These are phyloP conservation scores for Termitomyces sp. DNA, from an alignment of 768 basidiomycete species.

Conservation along the genomic window DNA sequence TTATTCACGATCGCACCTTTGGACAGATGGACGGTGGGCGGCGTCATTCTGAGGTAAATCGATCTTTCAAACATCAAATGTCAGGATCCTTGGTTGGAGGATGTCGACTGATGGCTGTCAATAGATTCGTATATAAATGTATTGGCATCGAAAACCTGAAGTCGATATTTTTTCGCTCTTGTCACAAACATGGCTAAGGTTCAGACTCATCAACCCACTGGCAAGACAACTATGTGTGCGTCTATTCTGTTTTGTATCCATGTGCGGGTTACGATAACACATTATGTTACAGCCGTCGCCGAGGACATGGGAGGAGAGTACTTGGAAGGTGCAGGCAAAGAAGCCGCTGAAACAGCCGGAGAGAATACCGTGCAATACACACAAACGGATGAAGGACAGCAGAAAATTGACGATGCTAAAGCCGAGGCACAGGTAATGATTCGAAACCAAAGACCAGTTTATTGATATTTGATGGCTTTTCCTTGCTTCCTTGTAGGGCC, in stretches of 20 bases:
- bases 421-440: conserved; percentile 21
- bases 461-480: neutral
- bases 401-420: conserved; percentile 22
- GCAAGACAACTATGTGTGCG: conserved; percentile 10
- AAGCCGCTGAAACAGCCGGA: conserved; percentile 12
- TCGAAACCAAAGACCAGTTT: neutral
- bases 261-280: neutral
- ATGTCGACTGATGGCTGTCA: neutral
- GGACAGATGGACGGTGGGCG: neutral
- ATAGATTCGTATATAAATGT: neutral
- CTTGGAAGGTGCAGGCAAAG: conserved; percentile 18
- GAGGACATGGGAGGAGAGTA: conserved; percentile 17
- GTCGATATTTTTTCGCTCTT: neutral
- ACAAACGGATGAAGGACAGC: conserved; percentile 13
- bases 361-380: conserved; percentile 22
- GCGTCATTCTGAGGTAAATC: neutral
- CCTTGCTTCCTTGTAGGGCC: conserved; percentile 10
- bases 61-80: neutral
- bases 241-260: neutral
- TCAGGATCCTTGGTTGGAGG: neutral
- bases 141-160: too few relatives aligned
- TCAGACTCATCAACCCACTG: conserved; percentile 4
- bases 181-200: neutral
- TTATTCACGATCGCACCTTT: neutral
- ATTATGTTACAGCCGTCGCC: neutral